These are phyloP conservation scores for Suaeda aralocaspica DNA, from an alignment of 148 eudicot genomes.

Conservation along the genomic window DNA sequence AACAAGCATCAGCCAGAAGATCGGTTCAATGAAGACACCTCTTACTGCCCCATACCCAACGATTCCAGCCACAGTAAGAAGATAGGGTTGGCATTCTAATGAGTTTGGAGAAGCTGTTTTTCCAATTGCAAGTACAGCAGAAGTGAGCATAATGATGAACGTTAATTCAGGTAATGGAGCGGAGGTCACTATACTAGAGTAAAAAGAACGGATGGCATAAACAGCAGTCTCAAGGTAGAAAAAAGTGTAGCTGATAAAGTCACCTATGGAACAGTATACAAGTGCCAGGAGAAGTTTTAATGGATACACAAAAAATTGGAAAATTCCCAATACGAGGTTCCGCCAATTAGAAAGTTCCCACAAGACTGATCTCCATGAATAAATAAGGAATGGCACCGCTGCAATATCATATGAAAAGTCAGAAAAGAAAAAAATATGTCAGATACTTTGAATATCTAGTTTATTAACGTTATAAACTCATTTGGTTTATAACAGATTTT, in stretches of 20 bases:
- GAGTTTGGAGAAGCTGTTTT: slow-evolving; percentile 66
- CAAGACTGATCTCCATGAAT: slow-evolving; percentile 79
- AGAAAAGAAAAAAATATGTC: not conserved
- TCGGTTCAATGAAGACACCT: slow-evolving; percentile 51
- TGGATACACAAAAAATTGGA: slow-evolving; percentile 39
- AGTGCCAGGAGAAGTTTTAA: slow-evolving; percentile 41
- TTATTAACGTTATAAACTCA: not conserved
- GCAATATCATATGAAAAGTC: slow-evolving; percentile 28
- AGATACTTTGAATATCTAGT: too few species aligned
- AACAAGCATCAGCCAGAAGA: slow-evolving; percentile 58
- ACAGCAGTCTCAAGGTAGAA: slow-evolving; percentile 43
- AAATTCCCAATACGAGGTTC: slow-evolving; percentile 30
- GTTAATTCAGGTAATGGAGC: slow-evolving; percentile 68
- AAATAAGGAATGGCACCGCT: slow-evolving; percentile 58
- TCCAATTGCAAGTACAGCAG: slow-evolving; percentile 55
- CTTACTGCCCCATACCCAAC: slow-evolving; percentile 66
- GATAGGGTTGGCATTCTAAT: slow-evolving; percentile 53
- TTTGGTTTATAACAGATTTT: too few species aligned
- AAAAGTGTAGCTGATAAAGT: slow-evolving; percentile 47
- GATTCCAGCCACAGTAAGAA: slow-evolving; percentile 57
- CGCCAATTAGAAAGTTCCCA: slow-evolving; percentile 81
- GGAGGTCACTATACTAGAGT: slow-evolving; percentile 51
- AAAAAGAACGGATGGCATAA: slow-evolving; percentile 50
- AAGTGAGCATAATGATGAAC: slow-evolving; percentile 47
- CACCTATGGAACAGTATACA: slow-evolving; percentile 54